A percentile compares a stretch with the other conserved stretches of the same genome.
Conservation (phyloP, 768 basidiomycete species). For the Boletus eberwhitei region DNA sequence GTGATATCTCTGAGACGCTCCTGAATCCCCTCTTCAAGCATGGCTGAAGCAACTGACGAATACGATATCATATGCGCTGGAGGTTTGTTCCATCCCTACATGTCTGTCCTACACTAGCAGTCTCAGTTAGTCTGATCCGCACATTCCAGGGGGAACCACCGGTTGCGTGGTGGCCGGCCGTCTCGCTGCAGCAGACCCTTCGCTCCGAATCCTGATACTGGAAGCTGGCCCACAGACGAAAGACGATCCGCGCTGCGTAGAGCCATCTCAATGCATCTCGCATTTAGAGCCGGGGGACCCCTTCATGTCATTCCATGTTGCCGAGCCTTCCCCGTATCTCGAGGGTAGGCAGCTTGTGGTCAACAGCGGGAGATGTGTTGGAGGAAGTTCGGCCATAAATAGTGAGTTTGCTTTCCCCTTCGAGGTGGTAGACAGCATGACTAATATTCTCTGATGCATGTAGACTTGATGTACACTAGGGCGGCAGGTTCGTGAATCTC, state of each 20-base stretch:
- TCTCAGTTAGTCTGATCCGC: background rate
- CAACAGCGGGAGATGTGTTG: slow-evolving; percentile 26
- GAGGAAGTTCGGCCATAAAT: slow-evolving; percentile 43
- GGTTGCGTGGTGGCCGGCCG: slow-evolving; percentile 33
- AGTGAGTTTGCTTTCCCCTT: slow-evolving; percentile 34
- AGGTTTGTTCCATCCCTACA: slow-evolving; percentile 33
- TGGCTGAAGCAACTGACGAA: slow-evolving; percentile 5
- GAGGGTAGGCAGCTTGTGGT: slow-evolving; percentile 15
- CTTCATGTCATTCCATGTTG: slow-evolving; percentile 15
- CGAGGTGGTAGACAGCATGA: background rate
- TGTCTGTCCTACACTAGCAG: background rate
- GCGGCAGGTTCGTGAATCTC: slow-evolving; percentile 33
- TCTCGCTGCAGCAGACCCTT: slow-evolving; percentile 25
- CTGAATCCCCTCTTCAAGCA: background rate
- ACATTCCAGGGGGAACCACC: slow-evolving; percentile 33
- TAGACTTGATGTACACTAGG: slow-evolving; percentile 53
- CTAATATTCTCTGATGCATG: background rate
- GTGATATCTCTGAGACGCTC: background rate
- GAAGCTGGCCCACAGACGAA: slow-evolving; percentile 28
- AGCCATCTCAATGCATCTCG: slow-evolving; percentile 21
- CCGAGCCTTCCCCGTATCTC: slow-evolving; percentile 18
- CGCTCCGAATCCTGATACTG: slow-evolving; percentile 26
- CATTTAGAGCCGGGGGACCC: slow-evolving; percentile 16
- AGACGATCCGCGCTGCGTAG: slow-evolving; percentile 18
- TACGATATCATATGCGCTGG: slow-evolving; percentile 58